Conservation (phyloP, 495 filamentous ascomycete genomes). For the Hyaloscypha variabilis region DNA sequence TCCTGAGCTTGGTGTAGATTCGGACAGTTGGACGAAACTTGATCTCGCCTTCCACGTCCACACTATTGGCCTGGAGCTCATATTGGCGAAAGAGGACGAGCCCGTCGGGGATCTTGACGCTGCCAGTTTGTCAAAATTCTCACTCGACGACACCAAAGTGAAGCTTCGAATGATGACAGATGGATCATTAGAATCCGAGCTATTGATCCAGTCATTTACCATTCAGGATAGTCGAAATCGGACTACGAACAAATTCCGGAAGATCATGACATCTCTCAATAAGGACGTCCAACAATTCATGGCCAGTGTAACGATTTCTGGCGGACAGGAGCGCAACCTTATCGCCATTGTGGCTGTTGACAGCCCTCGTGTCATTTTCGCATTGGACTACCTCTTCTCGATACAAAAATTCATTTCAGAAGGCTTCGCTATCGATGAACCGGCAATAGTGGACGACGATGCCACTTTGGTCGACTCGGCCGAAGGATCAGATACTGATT, state of each 20-base stretch:
- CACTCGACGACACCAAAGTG: slow-evolving; percentile 85
- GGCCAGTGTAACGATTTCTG: slow-evolving; percentile 93
- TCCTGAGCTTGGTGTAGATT: slow-evolving; percentile 64
- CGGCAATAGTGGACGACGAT: slow-evolving; percentile 54
- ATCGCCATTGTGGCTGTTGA: slow-evolving; percentile 95
- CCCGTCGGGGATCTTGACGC: slow-evolving; percentile 78
- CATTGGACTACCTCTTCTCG: slow-evolving; percentile 91
- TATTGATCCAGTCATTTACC: slow-evolving; percentile 92
- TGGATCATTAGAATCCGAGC: slow-evolving; percentile 88
- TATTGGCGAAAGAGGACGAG: slow-evolving; percentile 71
- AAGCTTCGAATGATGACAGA: slow-evolving; percentile 96
- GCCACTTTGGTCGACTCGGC: slow-evolving; percentile 59
- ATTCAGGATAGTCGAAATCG: slow-evolving; percentile 85
- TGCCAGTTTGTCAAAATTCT: slow-evolving; percentile 89
- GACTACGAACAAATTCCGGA: slow-evolving; percentile 92
- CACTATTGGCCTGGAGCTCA: slow-evolving; percentile 84
- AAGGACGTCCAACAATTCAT: slow-evolving; percentile 95
- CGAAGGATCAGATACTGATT: slow-evolving; percentile 63
- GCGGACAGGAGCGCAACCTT: slow-evolving; percentile 78
- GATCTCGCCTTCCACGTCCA: slow-evolving; percentile 91
- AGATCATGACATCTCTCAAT: slow-evolving; percentile 97
- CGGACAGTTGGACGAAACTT: slow-evolving; percentile 86
- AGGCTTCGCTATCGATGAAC: slow-evolving; percentile 64
- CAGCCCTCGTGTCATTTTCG: slow-evolving; percentile 92
- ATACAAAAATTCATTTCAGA: slow-evolving; percentile 77